Evolutionary conservation across 495 filamentous ascomycete species (phyloP), one percentile per base, ranked within the genome.

Genomic region (Tetracladium marchalianum): DNA sequence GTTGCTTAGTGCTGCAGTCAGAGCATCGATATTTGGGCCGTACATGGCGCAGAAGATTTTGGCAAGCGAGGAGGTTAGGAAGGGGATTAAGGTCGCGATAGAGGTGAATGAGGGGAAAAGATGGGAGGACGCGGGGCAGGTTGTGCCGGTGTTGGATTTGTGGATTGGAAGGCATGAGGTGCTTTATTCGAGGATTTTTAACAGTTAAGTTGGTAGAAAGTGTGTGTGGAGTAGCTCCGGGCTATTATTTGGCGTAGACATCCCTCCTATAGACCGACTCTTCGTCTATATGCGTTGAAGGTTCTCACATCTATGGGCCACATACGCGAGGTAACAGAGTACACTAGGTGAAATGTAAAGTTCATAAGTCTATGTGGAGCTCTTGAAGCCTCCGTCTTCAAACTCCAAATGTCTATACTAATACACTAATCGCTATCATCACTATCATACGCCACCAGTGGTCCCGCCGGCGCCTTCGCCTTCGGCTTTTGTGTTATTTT

Each of bases 91-190:
- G 51, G 66, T 63, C n/a, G 70, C 75, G 37, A 68, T 95, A 41
- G 67, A 72, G 46, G 59, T 72, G 46, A 81, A 86, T 47, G 71
- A 71, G 68, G 52, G 65, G 11, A 71, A 63, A 37, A 54, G 46
- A 7, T 71, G 86, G 4, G 85, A 89, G 50, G 73, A 85, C 58
- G 90, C 89, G 1, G 90, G 84, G n/a, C 89, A 96, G 69, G 75
- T 71, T 19, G 84, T 90, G 34, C 88, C 90, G 7, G 78, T 82
- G 13, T 75, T 96, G 70, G 92, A 98, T 74, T 59, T 98, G 37
- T 98, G 90, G 87, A 71, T 93, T 47, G 92, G 93, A 10, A 77
- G 92, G 61, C 92, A 98, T 66, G 92, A 98, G 71, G 62, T 95
- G 60, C 64, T 98, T 34, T 98, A 98, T 66, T 93, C 86, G 52